phyloP scores from a whole-genome alignment of 139 green algal genomes.

The Tetraselmis chui region DNA sequence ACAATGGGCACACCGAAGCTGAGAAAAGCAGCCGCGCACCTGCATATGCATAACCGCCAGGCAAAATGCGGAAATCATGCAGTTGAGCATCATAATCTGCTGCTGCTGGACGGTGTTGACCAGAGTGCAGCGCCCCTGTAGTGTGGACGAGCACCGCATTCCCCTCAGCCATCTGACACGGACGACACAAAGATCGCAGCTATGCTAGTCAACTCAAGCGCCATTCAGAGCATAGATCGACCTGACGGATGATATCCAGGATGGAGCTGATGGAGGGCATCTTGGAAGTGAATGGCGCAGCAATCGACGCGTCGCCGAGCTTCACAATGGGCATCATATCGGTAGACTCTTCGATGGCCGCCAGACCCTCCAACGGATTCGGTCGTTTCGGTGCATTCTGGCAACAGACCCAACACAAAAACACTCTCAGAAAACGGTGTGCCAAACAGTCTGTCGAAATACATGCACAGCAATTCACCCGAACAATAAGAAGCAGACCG shows the following conservation, averaged over 20 bases:
- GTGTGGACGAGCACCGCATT: too few relatives aligned
- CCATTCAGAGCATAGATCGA: not conserved
- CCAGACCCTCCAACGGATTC: not conserved
- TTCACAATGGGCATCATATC: conserved; percentile 31
- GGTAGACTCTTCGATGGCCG: not conserved
- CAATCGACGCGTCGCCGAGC: conserved; percentile 48
- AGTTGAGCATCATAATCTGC: conserved; percentile 27
- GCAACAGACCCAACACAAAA: too few relatives aligned
- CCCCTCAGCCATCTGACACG: too few relatives aligned
- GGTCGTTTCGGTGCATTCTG: not conserved
- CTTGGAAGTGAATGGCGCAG: conserved; percentile 50
- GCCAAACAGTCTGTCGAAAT: too few relatives aligned
- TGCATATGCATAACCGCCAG: conserved; percentile 28
- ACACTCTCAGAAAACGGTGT: too few relatives aligned
- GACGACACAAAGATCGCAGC: too few relatives aligned
- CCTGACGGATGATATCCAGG: conserved; percentile 40
- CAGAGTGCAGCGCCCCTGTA: conserved; percentile 39
- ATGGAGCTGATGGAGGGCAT: conserved; percentile 29
- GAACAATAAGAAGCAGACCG: too few relatives aligned
- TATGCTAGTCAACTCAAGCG: too few relatives aligned
- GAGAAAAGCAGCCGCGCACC: not conserved
- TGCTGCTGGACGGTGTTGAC: conserved; percentile 43
- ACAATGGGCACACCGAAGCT: too few relatives aligned
- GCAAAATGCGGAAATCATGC: conserved; percentile 27
- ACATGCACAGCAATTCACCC: too few relatives aligned